A percentile compares a stretch with the other conserved stretches of the same genome.
Conservation (phyloP, 345 rosid genomes). For the Turritis glabra region DNA sequence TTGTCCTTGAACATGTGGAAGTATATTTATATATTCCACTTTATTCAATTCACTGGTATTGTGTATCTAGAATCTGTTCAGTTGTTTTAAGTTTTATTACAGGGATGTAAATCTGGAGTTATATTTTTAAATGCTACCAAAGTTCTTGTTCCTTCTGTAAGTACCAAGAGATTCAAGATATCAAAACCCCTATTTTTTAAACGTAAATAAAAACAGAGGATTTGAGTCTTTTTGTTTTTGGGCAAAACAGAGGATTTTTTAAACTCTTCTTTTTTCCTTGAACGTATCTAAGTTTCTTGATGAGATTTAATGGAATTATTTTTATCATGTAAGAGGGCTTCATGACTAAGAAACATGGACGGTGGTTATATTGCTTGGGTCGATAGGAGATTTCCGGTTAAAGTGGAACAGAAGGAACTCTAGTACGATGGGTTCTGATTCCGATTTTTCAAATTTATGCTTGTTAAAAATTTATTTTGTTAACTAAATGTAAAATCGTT, state of each 20-base stretch:
- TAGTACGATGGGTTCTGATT: constrained; percentile 36
- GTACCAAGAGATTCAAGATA: constrained; percentile 24
- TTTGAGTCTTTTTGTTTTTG: no score
- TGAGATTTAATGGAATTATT: not conserved
- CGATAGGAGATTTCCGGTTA: constrained; percentile 45
- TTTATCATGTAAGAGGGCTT: constrained; percentile 53
- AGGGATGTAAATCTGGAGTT: constrained; percentile 91
- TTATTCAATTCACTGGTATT: not conserved
- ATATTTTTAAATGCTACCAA: constrained; percentile 66
- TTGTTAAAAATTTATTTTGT: no score
- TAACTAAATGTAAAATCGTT: no score
- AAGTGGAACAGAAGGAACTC: constrained; percentile 36
- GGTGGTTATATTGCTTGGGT: constrained; percentile 82
- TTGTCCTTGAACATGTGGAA: constrained; percentile 6
- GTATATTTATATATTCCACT: no score
- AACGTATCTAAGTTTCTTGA: not conserved
- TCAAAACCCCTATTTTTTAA: no score
- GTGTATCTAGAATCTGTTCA: no score
- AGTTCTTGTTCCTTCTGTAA: constrained; percentile 65
- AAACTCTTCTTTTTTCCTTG: not conserved
- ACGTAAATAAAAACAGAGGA: not conserved
- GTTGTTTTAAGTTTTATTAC: no score
- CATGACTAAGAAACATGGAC: constrained; percentile 70
- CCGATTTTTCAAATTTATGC: not conserved
- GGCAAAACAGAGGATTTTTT: no score